phyloP scores from a whole-genome alignment of 495 filamentous ascomycete genomes.

The Trichoderma virens region DNA sequence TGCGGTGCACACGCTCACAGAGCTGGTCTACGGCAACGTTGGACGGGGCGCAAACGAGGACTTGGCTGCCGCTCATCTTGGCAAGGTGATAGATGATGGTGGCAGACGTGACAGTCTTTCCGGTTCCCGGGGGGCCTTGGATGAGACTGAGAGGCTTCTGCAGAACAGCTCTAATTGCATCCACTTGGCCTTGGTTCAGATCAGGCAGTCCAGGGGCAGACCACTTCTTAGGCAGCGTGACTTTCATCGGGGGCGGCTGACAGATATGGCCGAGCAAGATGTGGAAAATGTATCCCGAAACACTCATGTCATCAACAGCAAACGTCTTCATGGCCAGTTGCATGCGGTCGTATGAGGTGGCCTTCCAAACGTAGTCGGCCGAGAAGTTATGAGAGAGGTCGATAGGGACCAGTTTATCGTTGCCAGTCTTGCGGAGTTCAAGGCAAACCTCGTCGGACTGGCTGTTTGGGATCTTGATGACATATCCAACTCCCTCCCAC shows the following conservation, averaged over 20 bases:
- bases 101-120: constrained; percentile 98
- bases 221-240: constrained; percentile 91
- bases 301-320: constrained; percentile 95
- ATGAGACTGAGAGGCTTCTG: constrained; percentile 91
- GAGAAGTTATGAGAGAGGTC: constrained; percentile 98
- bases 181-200: constrained; percentile 92
- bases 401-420: constrained; percentile 91
- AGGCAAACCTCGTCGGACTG: constrained; percentile 97
- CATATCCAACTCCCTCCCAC: constrained; percentile 98
- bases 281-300: constrained; percentile 98
- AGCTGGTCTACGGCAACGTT: constrained; percentile 99
- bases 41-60: constrained; percentile 93
- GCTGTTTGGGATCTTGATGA: constrained; percentile 99
- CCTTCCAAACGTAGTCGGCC: constrained; percentile 99
- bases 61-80: constrained; percentile 90
- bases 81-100: constrained; percentile 97
- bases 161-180: constrained; percentile 91
- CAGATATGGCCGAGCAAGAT: constrained; percentile 95
- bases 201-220: constrained; percentile 93
- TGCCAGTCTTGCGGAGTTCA: constrained; percentile 64
- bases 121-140: constrained; percentile 93
- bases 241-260: constrained; percentile 93
- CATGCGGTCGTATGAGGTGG: constrained; percentile 98
- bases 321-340: constrained; percentile 99
- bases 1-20: constrained; percentile 93